These are phyloP conservation scores for Didymella exigua DNA, from an alignment of 2,329 filamentous ascomycete genomes.

Conservation along the genomic window DNA sequence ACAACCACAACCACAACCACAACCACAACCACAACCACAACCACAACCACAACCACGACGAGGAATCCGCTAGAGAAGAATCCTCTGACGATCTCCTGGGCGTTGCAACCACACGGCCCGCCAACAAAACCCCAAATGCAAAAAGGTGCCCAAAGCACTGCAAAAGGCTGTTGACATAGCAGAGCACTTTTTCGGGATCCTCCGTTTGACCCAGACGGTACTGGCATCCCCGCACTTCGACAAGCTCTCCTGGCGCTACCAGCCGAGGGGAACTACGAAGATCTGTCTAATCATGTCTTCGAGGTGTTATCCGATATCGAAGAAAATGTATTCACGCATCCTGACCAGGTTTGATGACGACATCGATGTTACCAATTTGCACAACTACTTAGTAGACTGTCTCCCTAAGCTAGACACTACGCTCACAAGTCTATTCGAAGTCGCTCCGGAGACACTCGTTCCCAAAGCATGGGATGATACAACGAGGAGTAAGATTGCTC, in stretches of 20 bases:
- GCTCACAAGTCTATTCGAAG: background rate
- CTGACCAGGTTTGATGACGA: constrained; percentile 8
- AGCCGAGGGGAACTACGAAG: constrained; percentile 1
- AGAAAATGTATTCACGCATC: background rate
- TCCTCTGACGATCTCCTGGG: no score
- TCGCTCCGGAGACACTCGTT: background rate
- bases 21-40: no score
- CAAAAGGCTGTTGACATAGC: constrained; percentile 8
- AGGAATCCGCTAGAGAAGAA: no score
- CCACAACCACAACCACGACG: no score
- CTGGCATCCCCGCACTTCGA: constrained; percentile 12
- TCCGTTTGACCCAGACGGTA: background rate
- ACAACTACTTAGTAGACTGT: background rate
- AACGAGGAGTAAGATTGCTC: background rate
- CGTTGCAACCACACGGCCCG: no score
- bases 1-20: no score
- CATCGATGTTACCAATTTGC: constrained; percentile 6
- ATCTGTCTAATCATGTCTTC: constrained; percentile 5
- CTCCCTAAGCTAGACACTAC: background rate
- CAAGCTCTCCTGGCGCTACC: constrained; percentile 4
- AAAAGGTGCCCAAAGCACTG: background rate
- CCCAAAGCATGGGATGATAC: background rate
- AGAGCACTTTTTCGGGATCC: constrained; percentile 18
- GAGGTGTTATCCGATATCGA: constrained; percentile 1
- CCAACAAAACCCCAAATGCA: background rate